These are phyloP conservation scores for Mortierella alpina DNA, from an alignment of 192 early-diverging fungal species.

Conservation along the genomic window DNA sequence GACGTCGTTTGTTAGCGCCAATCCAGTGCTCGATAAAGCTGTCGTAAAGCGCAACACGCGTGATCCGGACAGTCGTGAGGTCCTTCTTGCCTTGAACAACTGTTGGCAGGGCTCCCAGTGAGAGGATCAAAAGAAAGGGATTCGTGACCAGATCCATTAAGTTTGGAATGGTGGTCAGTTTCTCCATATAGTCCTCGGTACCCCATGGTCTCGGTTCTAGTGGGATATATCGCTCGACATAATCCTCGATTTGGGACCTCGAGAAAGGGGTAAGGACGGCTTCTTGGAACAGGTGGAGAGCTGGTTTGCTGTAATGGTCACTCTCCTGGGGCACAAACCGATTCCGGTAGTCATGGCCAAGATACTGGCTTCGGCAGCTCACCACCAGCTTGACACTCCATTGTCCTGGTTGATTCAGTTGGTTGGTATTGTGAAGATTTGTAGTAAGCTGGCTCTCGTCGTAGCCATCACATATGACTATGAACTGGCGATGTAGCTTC, in stretches of 20 bases:
- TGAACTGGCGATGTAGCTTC: neutral
- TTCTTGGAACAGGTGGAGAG: neutral
- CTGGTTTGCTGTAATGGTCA: neutral
- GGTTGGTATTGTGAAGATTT: constrained; percentile 6
- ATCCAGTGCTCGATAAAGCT: neutral
- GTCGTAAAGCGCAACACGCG: neutral
- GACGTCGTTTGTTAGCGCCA: neutral
- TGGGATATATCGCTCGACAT: neutral
- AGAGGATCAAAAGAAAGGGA: neutral
- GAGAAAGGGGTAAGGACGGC: constrained; percentile 3
- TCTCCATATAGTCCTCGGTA: constrained; percentile 2
- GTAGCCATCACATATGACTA: constrained; percentile 1
- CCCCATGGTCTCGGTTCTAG: neutral
- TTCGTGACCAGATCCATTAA: constrained; percentile 3
- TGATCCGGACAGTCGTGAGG: neutral
- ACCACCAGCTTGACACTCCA: constrained; percentile 7
- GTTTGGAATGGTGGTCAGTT: neutral
- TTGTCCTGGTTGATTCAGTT: neutral
- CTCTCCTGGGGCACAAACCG: neutral
- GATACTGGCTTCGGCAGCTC: neutral
- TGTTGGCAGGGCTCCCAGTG: neutral
- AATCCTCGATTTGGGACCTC: constrained; percentile 1
- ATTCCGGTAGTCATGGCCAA: neutral
- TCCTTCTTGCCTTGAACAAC: neutral
- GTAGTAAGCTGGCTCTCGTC: neutral